These are phyloP conservation scores for Graphilbum ipis-grandicollis DNA, from an alignment of 2,329 filamentous ascomycete species.

Conservation along the genomic window DNA sequence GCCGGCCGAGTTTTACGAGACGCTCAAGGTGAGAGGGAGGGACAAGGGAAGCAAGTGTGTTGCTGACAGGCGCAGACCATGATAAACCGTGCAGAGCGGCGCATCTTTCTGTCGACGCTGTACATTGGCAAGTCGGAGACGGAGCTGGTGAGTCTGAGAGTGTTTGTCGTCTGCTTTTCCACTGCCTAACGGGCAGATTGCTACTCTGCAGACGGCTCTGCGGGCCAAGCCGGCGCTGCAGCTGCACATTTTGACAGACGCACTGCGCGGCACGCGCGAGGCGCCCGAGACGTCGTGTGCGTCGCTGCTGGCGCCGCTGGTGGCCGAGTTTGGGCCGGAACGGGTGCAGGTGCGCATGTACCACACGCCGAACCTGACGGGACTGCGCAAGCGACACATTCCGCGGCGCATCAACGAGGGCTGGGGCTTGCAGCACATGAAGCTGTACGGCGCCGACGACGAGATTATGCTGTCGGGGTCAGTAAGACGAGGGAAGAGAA, in stretches of 20 bases:
- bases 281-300: conserved; percentile 73
- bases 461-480: conserved; percentile 88
- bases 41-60: neutral
- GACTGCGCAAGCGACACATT: conserved; percentile 64
- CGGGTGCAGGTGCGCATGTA: conserved; percentile 93
- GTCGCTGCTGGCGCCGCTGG: conserved; percentile 69
- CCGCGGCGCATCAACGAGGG: conserved; percentile 91
- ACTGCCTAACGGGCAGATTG: conserved; percentile 32
- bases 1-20: conserved; percentile 80
- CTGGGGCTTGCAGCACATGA: conserved; percentile 98
- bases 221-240: conserved; percentile 56
- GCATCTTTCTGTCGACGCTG: conserved; percentile 86
- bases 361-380: conserved; percentile 89
- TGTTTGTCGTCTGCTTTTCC: conserved; percentile 1
- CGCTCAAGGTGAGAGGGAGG: conserved; percentile 47
- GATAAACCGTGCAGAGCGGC: conserved; percentile 59
- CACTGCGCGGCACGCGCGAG: conserved; percentile 79
- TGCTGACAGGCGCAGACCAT: conserved; percentile 36
- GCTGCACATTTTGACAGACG: conserved; percentile 82
- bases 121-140: conserved; percentile 91
- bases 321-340: conserved; percentile 65
- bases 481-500: too few relatives aligned
- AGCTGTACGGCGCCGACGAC: conserved; percentile 89
- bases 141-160: conserved; percentile 47
- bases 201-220: conserved; percentile 59